phyloP scores from a whole-genome alignment of 202 grass and related monocot species.

The Panicum virgatum region DNA sequence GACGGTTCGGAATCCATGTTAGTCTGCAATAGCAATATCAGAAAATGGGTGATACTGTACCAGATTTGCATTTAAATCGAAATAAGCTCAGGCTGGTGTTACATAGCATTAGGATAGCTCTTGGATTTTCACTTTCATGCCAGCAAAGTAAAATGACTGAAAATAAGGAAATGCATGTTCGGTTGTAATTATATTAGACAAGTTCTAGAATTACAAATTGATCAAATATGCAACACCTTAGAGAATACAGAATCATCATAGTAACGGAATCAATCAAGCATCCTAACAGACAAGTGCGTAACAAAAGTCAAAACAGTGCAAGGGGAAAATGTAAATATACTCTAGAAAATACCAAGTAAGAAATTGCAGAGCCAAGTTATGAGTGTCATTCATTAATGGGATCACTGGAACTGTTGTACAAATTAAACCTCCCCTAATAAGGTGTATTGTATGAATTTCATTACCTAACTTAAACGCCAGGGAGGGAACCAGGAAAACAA shows the following conservation, averaged over 20 bases:
- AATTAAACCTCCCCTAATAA: constrained; percentile 1
- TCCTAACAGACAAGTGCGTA: not conserved
- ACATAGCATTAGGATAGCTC: constrained; percentile 8
- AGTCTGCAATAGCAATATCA: constrained; percentile 44
- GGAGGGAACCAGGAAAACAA: constrained; percentile 25
- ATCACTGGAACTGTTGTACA: not conserved
- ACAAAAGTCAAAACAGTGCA: not conserved
- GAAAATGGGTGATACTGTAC: constrained; percentile 10
- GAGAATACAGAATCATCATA: not conserved
- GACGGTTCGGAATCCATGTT: constrained; percentile 73
- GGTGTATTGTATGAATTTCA: not conserved
- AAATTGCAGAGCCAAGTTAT: constrained; percentile 7
- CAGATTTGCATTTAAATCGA: constrained; percentile 13
- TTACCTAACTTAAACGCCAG: constrained; percentile 19
- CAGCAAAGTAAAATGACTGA: not conserved
- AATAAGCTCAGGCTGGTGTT: constrained; percentile 15
- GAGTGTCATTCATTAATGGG: not conserved
- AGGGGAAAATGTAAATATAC: not conserved
- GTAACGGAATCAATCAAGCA: not conserved
- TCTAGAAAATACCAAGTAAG: not conserved
- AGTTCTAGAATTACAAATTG: constrained; percentile 5
- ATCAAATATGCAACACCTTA: not conserved
- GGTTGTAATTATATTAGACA: not conserved
- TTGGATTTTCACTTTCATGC: not conserved
- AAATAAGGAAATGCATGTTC: constrained; percentile 11